Evolutionary conservation across 495 filamentous ascomycete genomes (phyloP).

Genomic region (Aspergillus diversus): DNA sequence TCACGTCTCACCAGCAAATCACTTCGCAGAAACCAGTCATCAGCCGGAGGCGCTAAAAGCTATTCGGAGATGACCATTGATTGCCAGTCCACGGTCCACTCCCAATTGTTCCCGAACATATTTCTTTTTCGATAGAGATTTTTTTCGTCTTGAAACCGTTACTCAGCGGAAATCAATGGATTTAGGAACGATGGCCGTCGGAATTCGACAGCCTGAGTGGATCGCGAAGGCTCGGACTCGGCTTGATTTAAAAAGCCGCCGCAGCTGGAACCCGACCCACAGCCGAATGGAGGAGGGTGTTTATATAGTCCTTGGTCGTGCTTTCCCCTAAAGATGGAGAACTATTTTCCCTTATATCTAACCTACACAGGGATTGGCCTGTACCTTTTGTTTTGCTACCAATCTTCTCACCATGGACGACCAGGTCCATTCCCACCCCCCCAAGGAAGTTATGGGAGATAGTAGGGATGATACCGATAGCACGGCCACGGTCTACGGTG

Average conservation of each 20-base stretch:
- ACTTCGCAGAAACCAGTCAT: too few relatives aligned
- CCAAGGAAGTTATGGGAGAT: slow-evolving; percentile 17
- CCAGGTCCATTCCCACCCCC: slow-evolving; percentile 19
- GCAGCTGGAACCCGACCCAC: background rate
- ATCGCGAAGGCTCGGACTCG: slow-evolving; percentile 5
- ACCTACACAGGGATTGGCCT: background rate
- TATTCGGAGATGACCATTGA: too few relatives aligned
- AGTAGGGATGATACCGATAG: slow-evolving; percentile 38
- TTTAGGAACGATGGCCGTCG: background rate
- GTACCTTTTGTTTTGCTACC: background rate
- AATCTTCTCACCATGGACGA: slow-evolving; percentile 18
- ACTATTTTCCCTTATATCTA: background rate
- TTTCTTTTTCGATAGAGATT: background rate
- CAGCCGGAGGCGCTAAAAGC: too few relatives aligned
- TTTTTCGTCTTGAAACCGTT: background rate
- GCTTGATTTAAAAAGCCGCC: slow-evolving; percentile 3
- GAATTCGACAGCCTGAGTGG: background rate
- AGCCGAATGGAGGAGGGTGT: background rate
- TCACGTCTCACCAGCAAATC: too few relatives aligned
- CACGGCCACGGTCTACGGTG: slow-evolving; percentile 31
- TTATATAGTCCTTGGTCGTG: slow-evolving; percentile 1
- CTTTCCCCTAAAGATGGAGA: background rate
- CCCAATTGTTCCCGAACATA: too few relatives aligned
- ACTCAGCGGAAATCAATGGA: slow-evolving; percentile 1
- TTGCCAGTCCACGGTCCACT: too few relatives aligned